Evolutionary conservation across 2,329 filamentous ascomycete species (phyloP), one percentile per base, ranked within the genome.

Genomic region (Aspergillus nomiae): DNA sequence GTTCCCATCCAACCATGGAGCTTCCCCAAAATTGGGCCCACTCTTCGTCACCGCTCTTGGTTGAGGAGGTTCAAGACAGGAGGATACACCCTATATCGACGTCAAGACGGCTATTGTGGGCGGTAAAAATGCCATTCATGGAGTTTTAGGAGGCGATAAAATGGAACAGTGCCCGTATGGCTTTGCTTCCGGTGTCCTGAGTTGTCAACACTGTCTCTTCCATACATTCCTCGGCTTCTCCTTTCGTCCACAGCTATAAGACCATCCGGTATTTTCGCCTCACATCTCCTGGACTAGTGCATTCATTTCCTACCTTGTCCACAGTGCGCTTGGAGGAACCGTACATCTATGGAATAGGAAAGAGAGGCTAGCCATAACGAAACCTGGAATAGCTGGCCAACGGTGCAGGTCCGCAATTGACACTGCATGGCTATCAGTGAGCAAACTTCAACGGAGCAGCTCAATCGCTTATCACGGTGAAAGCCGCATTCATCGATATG

Each of bases 41-140:
- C 48, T 53, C 30, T 53, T 53, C 28, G 26, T 53, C n/a, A 14
- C 48, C 48, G 48, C 48, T 53, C 48, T 26, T 26, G 45, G 45
- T 26, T 14, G 45, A 7, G 21, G 45, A 24, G 9, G 11, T 24
- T 26, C 16, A 34, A 30, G 34, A 19, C 19, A 7, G 12, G 48
- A 34, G 30, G 14, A 53, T 28, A 28, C 26, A 53, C 48, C 28
- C 6, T 53, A n/a, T 53, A 36, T 43, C 62, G 58, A 64, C 62
- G 62, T 64, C 62, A 59, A 59, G 58, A 59, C 50, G 59, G 54
- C 48, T 58, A 50, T 30, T 26, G 56, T 30, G 43, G 38, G 26
- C 30, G 11, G 57, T 51, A 56, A 5, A 26, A 43, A 56, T 60
- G 34, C 24, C 57, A 46, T 32, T 28, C 62, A 26, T 56, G 55